Conservation (phyloP, 2,329 filamentous ascomycete genomes). For the Fusarium dlaminii region DNA sequence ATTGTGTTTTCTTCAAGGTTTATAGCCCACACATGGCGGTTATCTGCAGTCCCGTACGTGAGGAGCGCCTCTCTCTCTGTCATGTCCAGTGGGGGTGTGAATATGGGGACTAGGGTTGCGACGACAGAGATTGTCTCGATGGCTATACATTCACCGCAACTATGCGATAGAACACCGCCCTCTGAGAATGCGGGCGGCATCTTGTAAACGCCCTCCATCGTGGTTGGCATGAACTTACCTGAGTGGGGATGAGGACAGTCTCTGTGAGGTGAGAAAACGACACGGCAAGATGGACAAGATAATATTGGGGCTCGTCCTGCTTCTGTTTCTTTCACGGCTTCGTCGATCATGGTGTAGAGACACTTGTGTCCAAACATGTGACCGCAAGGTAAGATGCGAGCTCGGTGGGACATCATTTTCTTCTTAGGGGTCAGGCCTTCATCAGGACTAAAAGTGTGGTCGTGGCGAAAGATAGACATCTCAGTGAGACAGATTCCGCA, state of each 20-base stretch:
- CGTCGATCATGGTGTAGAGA: neutral
- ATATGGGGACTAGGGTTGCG: neutral
- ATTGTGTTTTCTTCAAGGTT: no score
- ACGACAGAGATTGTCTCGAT: neutral
- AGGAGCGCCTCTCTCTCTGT: neutral
- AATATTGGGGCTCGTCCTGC: neutral
- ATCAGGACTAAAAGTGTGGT: neutral
- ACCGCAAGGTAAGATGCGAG: conserved; percentile 25
- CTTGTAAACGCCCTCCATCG: neutral
- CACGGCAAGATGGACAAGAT: conserved; percentile 12
- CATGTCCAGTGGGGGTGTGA: neutral
- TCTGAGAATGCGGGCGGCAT: neutral
- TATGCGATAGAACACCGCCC: neutral
- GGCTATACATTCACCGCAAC: conserved; percentile 13
- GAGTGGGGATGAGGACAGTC: neutral
- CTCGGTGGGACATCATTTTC: neutral
- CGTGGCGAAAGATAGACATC: conserved; percentile 18
- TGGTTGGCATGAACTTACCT: conserved; percentile 14
- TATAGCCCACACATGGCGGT: neutral
- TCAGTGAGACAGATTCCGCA: conserved; percentile 17
- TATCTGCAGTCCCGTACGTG: neutral
- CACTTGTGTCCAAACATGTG: conserved; percentile 34
- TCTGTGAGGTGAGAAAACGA: neutral
- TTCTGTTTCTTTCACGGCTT: neutral
- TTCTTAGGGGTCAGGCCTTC: neutral